Conservation (phyloP, 2,329 filamentous ascomycete genomes). For the Bipolaris cookei region DNA sequence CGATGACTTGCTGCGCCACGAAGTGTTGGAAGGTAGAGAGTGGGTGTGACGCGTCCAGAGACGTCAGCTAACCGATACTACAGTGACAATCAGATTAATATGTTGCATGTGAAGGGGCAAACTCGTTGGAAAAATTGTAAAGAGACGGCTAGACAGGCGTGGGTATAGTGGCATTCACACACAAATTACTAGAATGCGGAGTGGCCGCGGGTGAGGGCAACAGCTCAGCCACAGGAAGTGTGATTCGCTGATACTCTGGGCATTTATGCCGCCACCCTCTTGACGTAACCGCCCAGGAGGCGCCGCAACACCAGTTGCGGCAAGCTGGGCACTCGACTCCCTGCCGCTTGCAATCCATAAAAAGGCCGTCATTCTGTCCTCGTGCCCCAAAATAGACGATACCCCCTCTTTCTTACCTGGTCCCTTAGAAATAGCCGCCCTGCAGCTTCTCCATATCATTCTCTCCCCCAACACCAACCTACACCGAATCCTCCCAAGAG, state of each 20-base stretch:
- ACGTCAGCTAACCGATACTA: constrained; percentile 5
- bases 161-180: neutral
- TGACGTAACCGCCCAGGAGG: constrained; percentile 17
- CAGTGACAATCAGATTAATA: neutral
- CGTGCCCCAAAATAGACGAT: constrained; percentile 19
- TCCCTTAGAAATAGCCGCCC: neutral
- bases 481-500: constrained; percentile 17
- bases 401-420: constrained; percentile 13
- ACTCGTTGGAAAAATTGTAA: neutral
- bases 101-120: constrained; percentile 17
- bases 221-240: constrained; percentile 5
- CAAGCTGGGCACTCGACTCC: constrained; percentile 16
- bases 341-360: constrained; percentile 21
- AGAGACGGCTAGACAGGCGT: neutral
- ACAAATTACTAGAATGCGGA: neutral
- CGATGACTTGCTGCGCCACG: constrained; percentile 2
- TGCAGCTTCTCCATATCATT: neutral
- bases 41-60: constrained; percentile 13
- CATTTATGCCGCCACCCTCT: constrained; percentile 2
- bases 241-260: constrained; percentile 5
- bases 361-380: constrained; percentile 12
- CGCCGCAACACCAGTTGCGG: constrained; percentile 21
- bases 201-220: neutral
- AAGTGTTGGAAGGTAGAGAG: neutral
- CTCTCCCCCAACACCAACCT: neutral